Evolutionary conservation across 495 filamentous ascomycete species (phyloP), one percentile per base, ranked within the genome.

Genomic region (Trichoderma orchidacearum): DNA sequence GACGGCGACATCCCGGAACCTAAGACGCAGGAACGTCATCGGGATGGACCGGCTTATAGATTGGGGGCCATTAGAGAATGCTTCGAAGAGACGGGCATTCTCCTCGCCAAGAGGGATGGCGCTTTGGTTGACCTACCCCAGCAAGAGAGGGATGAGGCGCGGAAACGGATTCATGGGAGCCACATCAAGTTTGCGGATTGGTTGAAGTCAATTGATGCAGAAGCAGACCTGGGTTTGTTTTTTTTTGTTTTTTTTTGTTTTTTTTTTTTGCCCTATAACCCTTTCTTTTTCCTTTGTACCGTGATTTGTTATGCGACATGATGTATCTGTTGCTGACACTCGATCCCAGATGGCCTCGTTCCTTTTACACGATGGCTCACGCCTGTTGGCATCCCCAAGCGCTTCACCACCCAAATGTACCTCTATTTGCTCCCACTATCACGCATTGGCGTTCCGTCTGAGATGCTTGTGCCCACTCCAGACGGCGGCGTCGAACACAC

Each of bases 371-470:
- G 85, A 53, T 97, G 93, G 93, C 77, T 96, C 36, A 97, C 93
- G 2, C 93, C 93, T 0, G 69, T 73, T 3, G 76, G 79, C 59
- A 69, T 85, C 2, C 78, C 83, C 1, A 85, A 83, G 63, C 79
- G 93, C 18, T 98, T 89, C 65, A 85, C 85, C 1, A 96, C 90
- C 7, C 90, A 95, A 65, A 96, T 98, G 90, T 98, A 97, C 65
- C 63, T 98, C 7, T 93, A 95, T 68, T 86, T 95, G 70, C 76
- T 96, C n/a, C 90, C 93, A 0, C 70, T 90, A 0, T 71, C 74
- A 3, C 41, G 41, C 18, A 30, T 28, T 13, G 51, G 51, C 7
- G 61, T 75, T 1, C 70, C 75, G 12, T 67, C 70, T 21, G 62
- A 74, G 52, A 63, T 66, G 5, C 53, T 74, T 23, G 63, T 79